Evolutionary conservation across 257 asterid genomes (phyloP).

Genomic region (Avicennia marina): DNA sequence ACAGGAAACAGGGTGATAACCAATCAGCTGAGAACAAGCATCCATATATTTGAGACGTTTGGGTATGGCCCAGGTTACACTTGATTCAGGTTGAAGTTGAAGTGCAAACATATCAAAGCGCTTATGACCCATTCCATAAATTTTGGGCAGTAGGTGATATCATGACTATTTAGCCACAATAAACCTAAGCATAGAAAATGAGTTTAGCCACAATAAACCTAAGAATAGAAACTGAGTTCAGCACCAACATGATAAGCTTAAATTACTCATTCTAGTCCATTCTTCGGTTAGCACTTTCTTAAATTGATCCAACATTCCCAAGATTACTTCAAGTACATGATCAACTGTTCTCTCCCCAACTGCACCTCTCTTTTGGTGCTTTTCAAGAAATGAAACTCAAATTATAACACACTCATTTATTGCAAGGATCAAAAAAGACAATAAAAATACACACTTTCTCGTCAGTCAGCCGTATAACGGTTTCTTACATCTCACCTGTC

Average conservation of each 20-base stretch:
- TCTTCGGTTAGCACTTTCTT: not conserved
- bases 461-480: slow-evolving; percentile 1
- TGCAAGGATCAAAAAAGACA: slow-evolving; percentile 10
- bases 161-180: slow-evolving; percentile 4
- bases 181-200: slow-evolving; percentile 8
- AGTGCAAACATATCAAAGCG: too few species aligned
- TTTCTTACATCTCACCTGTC: slow-evolving; percentile 45
- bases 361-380: slow-evolving; percentile 5
- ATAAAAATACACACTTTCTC: slow-evolving; percentile 2
- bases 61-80: not conserved
- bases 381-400: slow-evolving; percentile 15
- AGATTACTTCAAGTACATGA: not conserved
- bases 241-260: not conserved
- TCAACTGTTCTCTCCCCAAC: not conserved
- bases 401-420: slow-evolving; percentile 17
- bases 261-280: not conserved
- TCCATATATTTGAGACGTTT: not conserved
- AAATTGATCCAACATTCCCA: not conserved
- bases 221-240: not conserved
- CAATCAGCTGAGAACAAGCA: not conserved
- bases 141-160: not conserved
- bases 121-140: too few species aligned
- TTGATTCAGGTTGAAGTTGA: not conserved
- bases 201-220: slow-evolving; percentile 5
- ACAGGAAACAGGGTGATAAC: not conserved